Base-by-base conservation (phyloP, 371 early-diverging fungal species). In the Mortierella sp. region DNA sequence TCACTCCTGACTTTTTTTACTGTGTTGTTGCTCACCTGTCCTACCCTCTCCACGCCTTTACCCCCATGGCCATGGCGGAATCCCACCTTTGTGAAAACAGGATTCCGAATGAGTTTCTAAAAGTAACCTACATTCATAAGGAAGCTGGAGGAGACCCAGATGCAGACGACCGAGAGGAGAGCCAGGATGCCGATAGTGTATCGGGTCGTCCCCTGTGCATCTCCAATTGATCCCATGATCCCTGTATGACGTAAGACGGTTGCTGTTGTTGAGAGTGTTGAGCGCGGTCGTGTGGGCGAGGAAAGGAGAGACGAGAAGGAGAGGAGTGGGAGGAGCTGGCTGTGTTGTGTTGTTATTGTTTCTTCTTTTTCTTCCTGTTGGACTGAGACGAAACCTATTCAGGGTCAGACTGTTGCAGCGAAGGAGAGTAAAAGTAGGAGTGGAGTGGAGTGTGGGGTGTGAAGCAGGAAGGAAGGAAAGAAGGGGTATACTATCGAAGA, bases 61-160 rank as follows among this genome's bases (percentile, higher is more conserved):
- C 48, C 1, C 48, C 50, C 14, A 14, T 8, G n/a, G n/a, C 46
- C 46, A 9, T 50, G 31, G 31, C 28, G 16, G 4, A 31, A 59
- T 59, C 14, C 59, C 28, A 59, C 59, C 59, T 40, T 40, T 40
- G 43, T 40, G 43, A 31, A 59, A 2, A 16, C 50, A 50, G 16
- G 67, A 64, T 64, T 28, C 14, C 28, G 57, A 28, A 28, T 26
- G 57, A 57, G 57, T n/a, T 14, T 14, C 13, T 14, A 28, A 0
- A 34, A 50, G 31, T 37, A 6, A 44, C 90, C 85, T 91, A 94
- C 93, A 86, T 91, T 95, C 89, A 95, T 93, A 26, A 95, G 90
- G 88, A 95, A 96, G n/a, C 95, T 94, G 69, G 96, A 95, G 4
- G 91, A 89, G 9, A 95, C 95, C 96, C 96, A 96, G 73, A 96